Evolutionary conservation across 2,329 filamentous ascomycete genomes (phyloP), one percentile per base, ranked within the genome.

Genomic region (Corniculantispora saksenae): DNA sequence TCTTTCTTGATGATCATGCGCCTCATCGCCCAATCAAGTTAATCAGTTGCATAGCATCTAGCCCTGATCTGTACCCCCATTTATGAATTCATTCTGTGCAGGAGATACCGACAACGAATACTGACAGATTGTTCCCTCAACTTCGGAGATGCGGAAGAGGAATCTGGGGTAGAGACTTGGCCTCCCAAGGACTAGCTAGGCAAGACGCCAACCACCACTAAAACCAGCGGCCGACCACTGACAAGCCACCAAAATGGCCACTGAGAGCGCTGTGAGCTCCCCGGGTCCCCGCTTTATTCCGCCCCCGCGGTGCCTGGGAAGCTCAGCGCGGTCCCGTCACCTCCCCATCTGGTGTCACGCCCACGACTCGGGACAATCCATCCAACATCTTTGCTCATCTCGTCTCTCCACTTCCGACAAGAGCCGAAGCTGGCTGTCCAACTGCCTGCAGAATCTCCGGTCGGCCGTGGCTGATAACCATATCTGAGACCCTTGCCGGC

Each of bases 341-440:
- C 32, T 32, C 32, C 32, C 6, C 32, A 32, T 6, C 32, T 10
- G 32, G 10, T 5, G 5, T 32, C 10, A 5, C 32, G 32, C 32
- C 32, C 10, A 32, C 32, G 32, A 32, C 32, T 32, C 32, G 32
- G 32, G 32, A n/a, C n/a, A n/a, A n/a, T n/a, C n/a, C n/a, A n/a
- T n/a, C n/a, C n/a, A n/a, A n/a, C 38, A 43, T 43, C 5, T 5
- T 43, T 43, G 6, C 38, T 43, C 38, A 43, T 43, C 38, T 43
- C 38, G 38, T 43, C 45, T 40, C 47, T 51, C 57, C 45, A 51
- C 45, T 50, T 19, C 57, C 57, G 57, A 61, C 57, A 27, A 51
- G 29, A 61, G 58, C 58, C 58, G 58, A 61, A 17, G n/a, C 43
- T n/a, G n/a, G n/a, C 35, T 27, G n/a, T 15, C 57, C 48, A 19